These are phyloP conservation scores for Torulaspora gathmanii DNA, from an alignment of 805 yeast species.

Conservation along the genomic window DNA sequence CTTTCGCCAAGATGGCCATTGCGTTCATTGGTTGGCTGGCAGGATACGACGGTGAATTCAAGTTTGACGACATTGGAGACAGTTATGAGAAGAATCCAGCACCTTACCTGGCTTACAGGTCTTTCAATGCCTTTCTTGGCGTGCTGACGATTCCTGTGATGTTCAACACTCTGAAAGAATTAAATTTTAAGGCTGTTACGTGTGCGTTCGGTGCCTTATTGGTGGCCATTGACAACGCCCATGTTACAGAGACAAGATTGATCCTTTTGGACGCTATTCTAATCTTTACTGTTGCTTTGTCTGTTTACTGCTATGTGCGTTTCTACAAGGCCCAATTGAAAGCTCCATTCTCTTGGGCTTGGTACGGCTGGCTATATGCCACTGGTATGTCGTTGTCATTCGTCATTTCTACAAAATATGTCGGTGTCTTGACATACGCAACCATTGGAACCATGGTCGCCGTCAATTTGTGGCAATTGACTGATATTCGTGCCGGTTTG, in stretches of 20 bases:
- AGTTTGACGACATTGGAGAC: conserved; percentile 86
- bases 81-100: conserved; percentile 71
- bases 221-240: conserved; percentile 85
- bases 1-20: conserved; percentile 89
- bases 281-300: conserved; percentile 73
- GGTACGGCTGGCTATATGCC: conserved; percentile 84
- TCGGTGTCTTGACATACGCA: conserved; percentile 87
- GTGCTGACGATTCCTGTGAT: conserved; percentile 76
- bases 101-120: conserved; percentile 80
- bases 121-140: conserved; percentile 76
- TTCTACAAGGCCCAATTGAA: conserved; percentile 65
- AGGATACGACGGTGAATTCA: conserved; percentile 89
- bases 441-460: conserved; percentile 84
- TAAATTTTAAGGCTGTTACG: conserved; percentile 73
- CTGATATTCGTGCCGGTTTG: conserved; percentile 67
- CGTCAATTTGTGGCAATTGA: conserved; percentile 81
- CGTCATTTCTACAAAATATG: conserved; percentile 93
- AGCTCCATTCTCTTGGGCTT: conserved; percentile 57
- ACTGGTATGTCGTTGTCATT: conserved; percentile 87
- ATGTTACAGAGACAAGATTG: conserved; percentile 82
- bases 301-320: conserved; percentile 72
- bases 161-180: conserved; percentile 79
- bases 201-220: conserved; percentile 71
- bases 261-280: conserved; percentile 89
- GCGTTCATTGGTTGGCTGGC: conserved; percentile 85